Evolutionary conservation across 441 rosid species (phyloP).

Genomic region (Viola pubescens): DNA sequence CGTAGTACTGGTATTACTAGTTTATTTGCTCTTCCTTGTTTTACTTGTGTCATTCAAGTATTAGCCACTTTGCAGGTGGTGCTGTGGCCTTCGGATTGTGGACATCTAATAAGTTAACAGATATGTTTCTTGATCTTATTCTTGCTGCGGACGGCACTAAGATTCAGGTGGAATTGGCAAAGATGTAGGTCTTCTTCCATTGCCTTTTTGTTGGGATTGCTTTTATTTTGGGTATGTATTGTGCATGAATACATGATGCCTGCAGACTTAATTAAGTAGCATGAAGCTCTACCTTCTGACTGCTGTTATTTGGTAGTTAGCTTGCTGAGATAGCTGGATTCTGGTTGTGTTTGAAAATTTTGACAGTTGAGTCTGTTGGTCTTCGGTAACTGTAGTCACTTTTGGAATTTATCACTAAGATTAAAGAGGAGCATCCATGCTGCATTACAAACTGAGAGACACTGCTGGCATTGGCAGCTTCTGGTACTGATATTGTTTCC

Average conservation of each 20-base stretch:
- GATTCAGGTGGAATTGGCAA: slow-evolving; percentile 64
- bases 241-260: neutral
- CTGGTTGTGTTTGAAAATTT: too few species aligned
- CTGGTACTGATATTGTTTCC: neutral
- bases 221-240: neutral
- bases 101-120: slow-evolving; percentile 28
- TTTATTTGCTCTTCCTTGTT: neutral
- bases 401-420: neutral
- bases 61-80: slow-evolving; percentile 32
- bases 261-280: neutral
- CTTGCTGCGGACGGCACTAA: slow-evolving; percentile 56
- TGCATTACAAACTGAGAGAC: neutral
- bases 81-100: slow-evolving; percentile 33
- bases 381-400: neutral
- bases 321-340: too few species aligned
- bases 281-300: too few species aligned
- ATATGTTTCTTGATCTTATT: slow-evolving; percentile 45
- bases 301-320: too few species aligned
- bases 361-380: neutral
- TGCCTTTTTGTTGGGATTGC: slow-evolving; percentile 4
- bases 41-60: neutral
- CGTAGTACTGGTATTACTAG: neutral
- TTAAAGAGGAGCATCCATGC: neutral
- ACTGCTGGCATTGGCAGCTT: neutral
- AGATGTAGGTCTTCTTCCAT: slow-evolving; percentile 39